Evolutionary conservation across 1,139 yeast species (phyloP).

Genomic region (Pichia inconspicua): DNA sequence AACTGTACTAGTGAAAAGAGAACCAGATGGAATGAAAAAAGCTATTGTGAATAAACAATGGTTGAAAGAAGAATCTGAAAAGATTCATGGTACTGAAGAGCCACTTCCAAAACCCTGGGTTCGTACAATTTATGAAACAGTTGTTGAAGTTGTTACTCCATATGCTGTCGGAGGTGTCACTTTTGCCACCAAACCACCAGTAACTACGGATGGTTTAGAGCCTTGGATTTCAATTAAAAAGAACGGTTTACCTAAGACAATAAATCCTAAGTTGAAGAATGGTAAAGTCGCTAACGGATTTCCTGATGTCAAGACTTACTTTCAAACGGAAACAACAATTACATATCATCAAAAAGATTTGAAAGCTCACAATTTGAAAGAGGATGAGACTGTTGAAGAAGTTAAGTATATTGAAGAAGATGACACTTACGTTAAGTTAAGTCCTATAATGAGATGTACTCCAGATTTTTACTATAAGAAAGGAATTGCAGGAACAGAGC

Average conservation of each 20-base stretch:
- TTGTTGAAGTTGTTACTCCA: slow-evolving; percentile 65
- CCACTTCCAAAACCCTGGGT: slow-evolving; percentile 59
- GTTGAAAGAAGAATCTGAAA: slow-evolving; percentile 31
- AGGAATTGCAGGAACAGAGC: slow-evolving; percentile 48
- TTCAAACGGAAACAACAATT: slow-evolving; percentile 60
- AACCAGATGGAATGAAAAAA: slow-evolving; percentile 30
- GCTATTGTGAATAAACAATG: slow-evolving; percentile 38
- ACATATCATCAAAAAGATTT: slow-evolving; percentile 49
- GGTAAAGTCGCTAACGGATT: slow-evolving; percentile 58
- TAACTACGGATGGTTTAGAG: slow-evolving; percentile 56
- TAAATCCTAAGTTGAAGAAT: slow-evolving; percentile 63
- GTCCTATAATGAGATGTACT: slow-evolving; percentile 78
- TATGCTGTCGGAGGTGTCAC: slow-evolving; percentile 78
- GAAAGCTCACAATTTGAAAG: slow-evolving; percentile 64
- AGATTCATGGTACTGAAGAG: slow-evolving; percentile 23
- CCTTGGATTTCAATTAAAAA: slow-evolving; percentile 79
- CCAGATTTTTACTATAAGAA: slow-evolving; percentile 65
- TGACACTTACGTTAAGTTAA: slow-evolving; percentile 55
- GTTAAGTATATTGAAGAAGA: slow-evolving; percentile 55
- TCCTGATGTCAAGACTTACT: slow-evolving; percentile 73
- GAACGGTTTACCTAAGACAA: slow-evolving; percentile 75
- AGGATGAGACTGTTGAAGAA: slow-evolving; percentile 49
- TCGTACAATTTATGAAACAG: slow-evolving; percentile 54
- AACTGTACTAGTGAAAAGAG: slow-evolving; percentile 19
- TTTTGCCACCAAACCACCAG: slow-evolving; percentile 64